Percentiles rank a stretch among this genome's conserved stretches.
phyloP scores from a whole-genome alignment of 2,329 filamentous ascomycete genomes.

The Colletotrichum ledebouriae region DNA sequence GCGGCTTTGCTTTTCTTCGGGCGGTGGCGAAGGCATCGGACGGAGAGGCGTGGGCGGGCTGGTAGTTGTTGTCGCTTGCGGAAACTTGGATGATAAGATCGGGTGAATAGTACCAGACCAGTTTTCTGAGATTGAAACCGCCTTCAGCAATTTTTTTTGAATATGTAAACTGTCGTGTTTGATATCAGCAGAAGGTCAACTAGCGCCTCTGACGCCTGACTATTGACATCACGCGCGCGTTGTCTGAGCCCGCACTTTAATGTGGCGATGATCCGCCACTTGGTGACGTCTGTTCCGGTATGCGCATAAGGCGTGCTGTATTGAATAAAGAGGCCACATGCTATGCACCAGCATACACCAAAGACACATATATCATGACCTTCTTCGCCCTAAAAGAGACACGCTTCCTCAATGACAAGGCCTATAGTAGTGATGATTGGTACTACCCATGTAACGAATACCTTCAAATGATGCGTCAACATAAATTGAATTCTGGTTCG shows the following conservation, averaged over 20 bases:
- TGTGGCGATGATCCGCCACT: conserved; percentile 27
- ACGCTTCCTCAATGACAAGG: too few species aligned
- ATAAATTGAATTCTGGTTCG: too few species aligned
- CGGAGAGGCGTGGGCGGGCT: neutral
- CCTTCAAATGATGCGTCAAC: too few species aligned
- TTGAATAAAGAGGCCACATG: too few species aligned
- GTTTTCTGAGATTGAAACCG: too few species aligned
- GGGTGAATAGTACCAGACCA: neutral
- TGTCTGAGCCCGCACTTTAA: conserved; percentile 1
- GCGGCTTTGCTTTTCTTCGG: conserved; percentile 29
- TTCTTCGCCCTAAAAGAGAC: too few species aligned
- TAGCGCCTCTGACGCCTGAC: conserved; percentile 4
- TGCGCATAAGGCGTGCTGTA: neutral
- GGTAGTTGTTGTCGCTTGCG: neutral
- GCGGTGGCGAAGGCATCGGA: conserved; percentile 26
- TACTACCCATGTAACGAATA: too few species aligned
- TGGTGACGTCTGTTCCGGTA: conserved; percentile 10
- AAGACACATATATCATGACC: too few species aligned
- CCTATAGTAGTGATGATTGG: too few species aligned
- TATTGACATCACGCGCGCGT: conserved; percentile 34
- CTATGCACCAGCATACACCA: too few species aligned
- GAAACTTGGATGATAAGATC: neutral
- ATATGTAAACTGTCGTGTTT: conserved; percentile 3
- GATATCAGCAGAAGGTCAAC: conserved; percentile 6
- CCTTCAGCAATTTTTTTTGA: neutral